Evolutionary conservation across 2,329 filamentous ascomycete species (phyloP).

Genomic region (Elsinoe arachidis): DNA sequence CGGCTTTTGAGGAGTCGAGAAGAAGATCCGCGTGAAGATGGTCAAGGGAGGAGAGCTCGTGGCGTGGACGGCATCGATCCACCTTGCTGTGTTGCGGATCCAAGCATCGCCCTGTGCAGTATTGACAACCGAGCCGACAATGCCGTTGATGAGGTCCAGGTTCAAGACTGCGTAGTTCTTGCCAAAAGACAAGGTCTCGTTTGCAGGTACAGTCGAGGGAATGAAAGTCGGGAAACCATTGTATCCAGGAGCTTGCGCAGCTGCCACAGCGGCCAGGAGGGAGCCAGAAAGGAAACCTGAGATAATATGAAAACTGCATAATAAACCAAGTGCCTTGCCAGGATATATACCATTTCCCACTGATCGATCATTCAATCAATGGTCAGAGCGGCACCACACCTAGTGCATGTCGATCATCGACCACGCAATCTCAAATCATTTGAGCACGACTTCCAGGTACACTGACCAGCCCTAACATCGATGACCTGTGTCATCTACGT

Average conservation of each 20-base stretch:
- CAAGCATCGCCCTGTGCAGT: constrained; percentile 28
- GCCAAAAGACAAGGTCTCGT: constrained; percentile 26
- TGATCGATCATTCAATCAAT: not conserved
- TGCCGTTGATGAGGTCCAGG: constrained; percentile 34
- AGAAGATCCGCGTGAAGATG: constrained; percentile 35
- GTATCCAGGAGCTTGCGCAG: constrained; percentile 13
- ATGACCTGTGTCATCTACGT: no score
- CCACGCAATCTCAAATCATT: constrained; percentile 1
- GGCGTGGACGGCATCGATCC: constrained; percentile 35
- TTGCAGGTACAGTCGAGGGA: constrained; percentile 19
- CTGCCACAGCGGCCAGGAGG: not conserved
- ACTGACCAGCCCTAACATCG: no score
- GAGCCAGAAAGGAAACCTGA: not conserved
- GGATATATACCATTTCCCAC: not conserved
- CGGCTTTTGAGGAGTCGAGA: constrained; percentile 26
- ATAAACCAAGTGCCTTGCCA: not conserved
- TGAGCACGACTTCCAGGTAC: not conserved
- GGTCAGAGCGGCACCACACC: not conserved
- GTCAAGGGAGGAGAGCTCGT: constrained; percentile 28
- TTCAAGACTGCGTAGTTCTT: constrained; percentile 35
- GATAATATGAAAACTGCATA: not conserved
- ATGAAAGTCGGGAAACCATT: constrained; percentile 16
- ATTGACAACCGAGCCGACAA: constrained; percentile 29
- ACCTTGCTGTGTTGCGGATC: constrained; percentile 28
- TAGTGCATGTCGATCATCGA: constrained; percentile 8